Percentiles rank a stretch among this genome's conserved stretches.
phyloP scores from a whole-genome alignment of 2,329 filamentous ascomycete genomes.

The Nannizzia gypsea region DNA sequence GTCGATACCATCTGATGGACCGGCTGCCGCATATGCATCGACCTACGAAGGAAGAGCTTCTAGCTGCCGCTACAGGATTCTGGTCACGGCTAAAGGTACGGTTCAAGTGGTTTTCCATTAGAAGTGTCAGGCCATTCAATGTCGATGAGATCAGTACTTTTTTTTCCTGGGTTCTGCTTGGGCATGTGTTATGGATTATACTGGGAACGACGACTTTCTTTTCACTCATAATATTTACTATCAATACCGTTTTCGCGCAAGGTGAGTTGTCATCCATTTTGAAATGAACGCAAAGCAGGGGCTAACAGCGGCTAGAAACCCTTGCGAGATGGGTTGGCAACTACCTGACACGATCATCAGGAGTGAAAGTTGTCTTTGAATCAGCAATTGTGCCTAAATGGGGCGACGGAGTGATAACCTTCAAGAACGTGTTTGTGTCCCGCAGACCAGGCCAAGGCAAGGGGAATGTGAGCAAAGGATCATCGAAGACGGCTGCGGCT shows the following conservation, averaged over 20 bases:
- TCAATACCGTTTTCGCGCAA: conserved; percentile 95
- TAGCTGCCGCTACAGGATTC: conserved; percentile 84
- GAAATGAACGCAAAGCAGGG: conserved; percentile 14
- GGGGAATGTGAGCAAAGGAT: conserved; percentile 84
- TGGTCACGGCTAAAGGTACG: conserved; percentile 80
- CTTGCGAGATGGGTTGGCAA: conserved; percentile 88
- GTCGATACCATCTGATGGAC: conserved; percentile 40
- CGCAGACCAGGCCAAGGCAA: conserved; percentile 70
- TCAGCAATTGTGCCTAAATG: conserved; percentile 95
- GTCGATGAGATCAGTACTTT: conserved; percentile 93
- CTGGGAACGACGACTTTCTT: conserved; percentile 96
- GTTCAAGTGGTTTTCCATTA: conserved; percentile 96
- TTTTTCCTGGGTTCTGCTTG: conserved; percentile 86
- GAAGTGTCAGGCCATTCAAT: conserved; percentile 88
- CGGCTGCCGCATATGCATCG: conserved; percentile 61
- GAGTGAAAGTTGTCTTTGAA: conserved; percentile 89
- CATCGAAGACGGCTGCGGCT: conserved; percentile 68
- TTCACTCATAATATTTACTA: conserved; percentile 74
- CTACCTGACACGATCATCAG: conserved; percentile 86
- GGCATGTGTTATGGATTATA: conserved; percentile 90
- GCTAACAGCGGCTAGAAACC: conserved; percentile 50
- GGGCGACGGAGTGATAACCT: conserved; percentile 88
- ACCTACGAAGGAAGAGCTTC: conserved; percentile 83
- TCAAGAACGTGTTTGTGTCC: conserved; percentile 93
- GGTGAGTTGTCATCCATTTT: conserved; percentile 38